Percentiles rank a stretch among this genome's conserved stretches.
Evolutionary conservation across 768 basidiomycete species (phyloP).

Genomic region (Lactifluus subvellereus): DNA sequence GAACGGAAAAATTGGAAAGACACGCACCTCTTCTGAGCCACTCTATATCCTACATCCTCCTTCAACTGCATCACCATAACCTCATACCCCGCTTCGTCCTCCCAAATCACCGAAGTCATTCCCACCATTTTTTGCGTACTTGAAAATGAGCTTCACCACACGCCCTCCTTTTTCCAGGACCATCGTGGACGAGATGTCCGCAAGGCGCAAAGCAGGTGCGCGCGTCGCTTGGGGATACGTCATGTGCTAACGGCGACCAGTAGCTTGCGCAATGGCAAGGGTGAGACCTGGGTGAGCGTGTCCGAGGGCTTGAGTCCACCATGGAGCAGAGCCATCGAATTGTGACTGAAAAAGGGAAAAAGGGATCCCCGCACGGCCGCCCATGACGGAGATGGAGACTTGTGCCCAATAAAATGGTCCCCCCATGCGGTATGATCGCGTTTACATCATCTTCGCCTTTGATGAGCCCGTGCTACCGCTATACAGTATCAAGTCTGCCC

Average conservation of each 20-base stretch:
- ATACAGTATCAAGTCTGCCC: conserved; percentile 70
- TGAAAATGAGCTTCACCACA: conserved; percentile 41
- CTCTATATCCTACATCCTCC: no score
- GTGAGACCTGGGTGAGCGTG: conserved; percentile 73
- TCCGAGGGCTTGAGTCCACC: conserved; percentile 96
- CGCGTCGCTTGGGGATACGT: conserved; percentile 91
- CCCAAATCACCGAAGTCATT: no score
- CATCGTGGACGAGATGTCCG: conserved; percentile 69
- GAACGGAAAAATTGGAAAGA: no score
- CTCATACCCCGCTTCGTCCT: no score
- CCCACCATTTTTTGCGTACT: no score
- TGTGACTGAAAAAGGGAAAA: conserved; percentile 50
- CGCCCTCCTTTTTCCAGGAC: conserved; percentile 90
- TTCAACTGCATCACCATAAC: no score
- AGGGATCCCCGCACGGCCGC: conserved; percentile 32
- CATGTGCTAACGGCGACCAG: conserved; percentile 94
- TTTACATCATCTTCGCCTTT: conserved; percentile 68
- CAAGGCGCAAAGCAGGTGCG: conserved; percentile 75
- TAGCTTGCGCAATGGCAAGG: conserved; percentile 80
- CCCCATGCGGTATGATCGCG: conserved; percentile 82
- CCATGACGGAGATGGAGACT: conserved; percentile 17
- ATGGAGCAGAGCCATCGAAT: conserved; percentile 90
- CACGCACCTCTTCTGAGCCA: no score
- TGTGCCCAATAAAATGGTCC: conserved; percentile 68
- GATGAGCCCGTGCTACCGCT: conserved; percentile 91